Evolutionary conservation across 2,329 filamentous ascomycete species (phyloP), one percentile per base, ranked within the genome.

Genomic region (Scedosporium dehoogii): DNA sequence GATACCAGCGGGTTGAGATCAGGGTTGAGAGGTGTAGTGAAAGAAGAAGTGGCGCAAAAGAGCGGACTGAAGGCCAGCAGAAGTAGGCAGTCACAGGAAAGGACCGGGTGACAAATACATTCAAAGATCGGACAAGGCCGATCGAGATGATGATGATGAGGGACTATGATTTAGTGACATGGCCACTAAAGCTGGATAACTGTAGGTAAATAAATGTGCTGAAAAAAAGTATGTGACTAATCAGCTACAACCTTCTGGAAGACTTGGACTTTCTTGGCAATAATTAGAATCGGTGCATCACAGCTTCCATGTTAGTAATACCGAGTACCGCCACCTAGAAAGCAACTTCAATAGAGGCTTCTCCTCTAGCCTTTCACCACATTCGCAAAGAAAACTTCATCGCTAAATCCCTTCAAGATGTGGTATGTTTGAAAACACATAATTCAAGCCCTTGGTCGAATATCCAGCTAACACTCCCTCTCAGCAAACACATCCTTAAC

Each of bases 401-500:
- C 33, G 4, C 25, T 21, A 25, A 57, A 57, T 23, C 16, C 5
- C 16, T 14, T 42, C 56, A 58, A 29, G 56, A 58, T 58, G 56
- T 58, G 56, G 56, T 58, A 38, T 29, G 56, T 58, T 27, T 6
- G 6, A 16, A 21, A 10, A 21, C 14, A 21, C 21, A 27, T 27
- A 3, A 27, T 56, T 21, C 3, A 57, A 27, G 5, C 23, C 18
- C 6, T 5, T 16, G 2, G 18, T 5, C 21, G 6, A 25, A 25
- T 38, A 38, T 38, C 18, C 21, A 23, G 5, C 59, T 62, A 58
- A 62, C 53, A 5, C 14, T 3, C 4, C 3, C 6, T 42, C 4
- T 5, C 69, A 97, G 94, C 82, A 97, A 97, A 83, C 94, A 99
- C 80, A 82, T 99, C 72, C 87, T 99, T 75, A 99, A 99, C 81